phyloP scores from a whole-genome alignment of 495 filamentous ascomycete species.

The Delitschia confertaspora region DNA sequence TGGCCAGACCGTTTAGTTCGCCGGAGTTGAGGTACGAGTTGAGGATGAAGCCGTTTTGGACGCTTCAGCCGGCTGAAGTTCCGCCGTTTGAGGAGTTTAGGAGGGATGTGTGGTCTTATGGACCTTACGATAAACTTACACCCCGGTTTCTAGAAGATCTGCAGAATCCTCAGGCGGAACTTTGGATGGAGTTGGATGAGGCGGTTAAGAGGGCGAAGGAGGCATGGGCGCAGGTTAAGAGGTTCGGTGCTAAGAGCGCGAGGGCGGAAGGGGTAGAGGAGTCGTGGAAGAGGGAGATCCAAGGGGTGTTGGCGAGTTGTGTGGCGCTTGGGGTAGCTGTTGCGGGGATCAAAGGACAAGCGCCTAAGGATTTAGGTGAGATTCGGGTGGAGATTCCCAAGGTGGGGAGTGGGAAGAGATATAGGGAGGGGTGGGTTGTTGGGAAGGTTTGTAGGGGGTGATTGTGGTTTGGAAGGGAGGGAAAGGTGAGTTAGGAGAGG shows the following conservation, averaged over 20 bases:
- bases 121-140: conserved; percentile 35
- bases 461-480: too few relatives aligned
- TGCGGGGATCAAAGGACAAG: conserved; percentile 37
- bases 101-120: conserved; percentile 37
- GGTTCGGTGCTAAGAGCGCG: conserved; percentile 19
- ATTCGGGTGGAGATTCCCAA: conserved; percentile 28
- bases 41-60: conserved; percentile 80
- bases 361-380: conserved; percentile 2
- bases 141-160: neutral
- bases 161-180: neutral
- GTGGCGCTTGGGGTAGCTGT: conserved; percentile 60
- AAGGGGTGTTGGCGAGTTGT: conserved; percentile 53
- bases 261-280: conserved; percentile 27
- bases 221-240: conserved; percentile 28
- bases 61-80: conserved; percentile 61
- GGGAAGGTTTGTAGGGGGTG: conserved; percentile 45
- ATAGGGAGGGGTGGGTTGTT: conserved; percentile 74
- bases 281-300: conserved; percentile 30
- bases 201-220: conserved; percentile 27
- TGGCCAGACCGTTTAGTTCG: conserved; percentile 59
- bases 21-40: conserved; percentile 70
- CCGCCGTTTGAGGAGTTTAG: conserved; percentile 55
- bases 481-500: neutral
- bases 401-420: conserved; percentile 27
- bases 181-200: conserved; percentile 15